These are phyloP conservation scores for Calonectria hongkongensis DNA, from an alignment of 2,329 filamentous ascomycete species.

Conservation along the genomic window DNA sequence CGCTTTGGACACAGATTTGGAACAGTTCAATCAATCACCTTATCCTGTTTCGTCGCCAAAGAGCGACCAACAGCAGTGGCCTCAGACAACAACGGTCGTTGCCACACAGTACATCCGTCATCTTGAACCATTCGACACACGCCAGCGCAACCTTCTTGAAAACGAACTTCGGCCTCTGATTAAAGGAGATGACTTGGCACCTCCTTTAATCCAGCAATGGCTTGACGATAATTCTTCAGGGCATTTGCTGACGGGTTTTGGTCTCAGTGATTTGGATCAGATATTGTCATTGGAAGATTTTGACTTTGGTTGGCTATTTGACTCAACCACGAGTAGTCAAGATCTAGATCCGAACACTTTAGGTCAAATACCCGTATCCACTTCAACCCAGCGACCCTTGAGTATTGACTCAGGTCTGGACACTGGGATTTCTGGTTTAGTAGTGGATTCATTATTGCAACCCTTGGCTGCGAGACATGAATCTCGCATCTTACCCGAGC, in stretches of 20 bases:
- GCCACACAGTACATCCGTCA: not conserved
- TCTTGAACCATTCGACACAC: not conserved
- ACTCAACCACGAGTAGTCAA: not conserved
- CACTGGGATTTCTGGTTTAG: not conserved
- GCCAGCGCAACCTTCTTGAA: constrained; percentile 10
- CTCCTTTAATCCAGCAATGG: not conserved
- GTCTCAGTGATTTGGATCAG: not conserved
- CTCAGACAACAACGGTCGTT: not conserved
- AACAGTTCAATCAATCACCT: not conserved
- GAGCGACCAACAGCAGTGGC: not conserved
- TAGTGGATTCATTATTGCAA: not conserved
- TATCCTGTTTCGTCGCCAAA: not conserved
- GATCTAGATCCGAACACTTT: not conserved
- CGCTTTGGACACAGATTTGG: not conserved
- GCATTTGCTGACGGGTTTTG: not conserved
- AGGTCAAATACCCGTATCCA: not conserved
- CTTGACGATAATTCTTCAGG: not conserved
- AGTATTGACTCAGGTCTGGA: not conserved
- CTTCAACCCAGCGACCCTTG: not conserved
- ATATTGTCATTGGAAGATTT: not conserved
- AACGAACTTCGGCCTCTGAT: constrained; percentile 6
- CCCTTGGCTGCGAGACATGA: too few relatives aligned
- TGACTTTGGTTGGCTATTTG: not conserved
- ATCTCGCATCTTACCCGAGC: not conserved
- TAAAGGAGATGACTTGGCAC: not conserved